A percentile compares a stretch with the other conserved stretches of the same genome.
Evolutionary conservation across 805 yeast genomes (phyloP).

Genomic region (Scheffersomyces stipitis): DNA sequence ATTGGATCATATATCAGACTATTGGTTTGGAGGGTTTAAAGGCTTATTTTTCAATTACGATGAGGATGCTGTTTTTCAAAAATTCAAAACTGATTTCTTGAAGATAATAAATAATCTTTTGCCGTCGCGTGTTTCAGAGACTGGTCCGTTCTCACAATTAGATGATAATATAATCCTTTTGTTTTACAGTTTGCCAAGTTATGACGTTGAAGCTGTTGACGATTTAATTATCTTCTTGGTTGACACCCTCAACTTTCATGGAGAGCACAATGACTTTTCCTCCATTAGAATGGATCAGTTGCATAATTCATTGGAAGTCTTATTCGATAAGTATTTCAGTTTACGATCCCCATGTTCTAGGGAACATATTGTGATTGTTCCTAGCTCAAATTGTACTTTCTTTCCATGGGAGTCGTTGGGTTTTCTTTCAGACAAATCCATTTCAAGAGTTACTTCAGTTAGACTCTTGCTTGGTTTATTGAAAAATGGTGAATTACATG

Average conservation of each 20-base stretch:
- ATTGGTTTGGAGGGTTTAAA: constrained; percentile 78
- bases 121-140: constrained; percentile 9
- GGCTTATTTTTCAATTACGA: constrained; percentile 52
- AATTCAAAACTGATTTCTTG: constrained; percentile 19
- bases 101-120: constrained; percentile 12
- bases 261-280: constrained; percentile 64
- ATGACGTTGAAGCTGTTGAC: constrained; percentile 43
- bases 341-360: constrained; percentile 6
- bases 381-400: constrained; percentile 61
- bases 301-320: constrained; percentile 49
- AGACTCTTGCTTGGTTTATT: constrained; percentile 41
- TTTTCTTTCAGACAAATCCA: constrained; percentile 51
- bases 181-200: constrained; percentile 15
- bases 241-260: constrained; percentile 61
- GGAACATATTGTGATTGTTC: constrained; percentile 67
- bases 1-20: constrained; percentile 55
- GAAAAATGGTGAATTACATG: constrained; percentile 3
- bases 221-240: constrained; percentile 64
- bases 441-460: constrained; percentile 74
- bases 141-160: constrained; percentile 8
- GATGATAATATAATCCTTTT: constrained; percentile 19
- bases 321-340: constrained; percentile 30
- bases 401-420: constrained; percentile 92
- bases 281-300: constrained; percentile 61
- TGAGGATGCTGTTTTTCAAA: constrained; percentile 14